Evolutionary conservation across 345 rosid genomes (phyloP), one percentile per base, ranked within the genome.

Genomic region (Psidium guajava): DNA sequence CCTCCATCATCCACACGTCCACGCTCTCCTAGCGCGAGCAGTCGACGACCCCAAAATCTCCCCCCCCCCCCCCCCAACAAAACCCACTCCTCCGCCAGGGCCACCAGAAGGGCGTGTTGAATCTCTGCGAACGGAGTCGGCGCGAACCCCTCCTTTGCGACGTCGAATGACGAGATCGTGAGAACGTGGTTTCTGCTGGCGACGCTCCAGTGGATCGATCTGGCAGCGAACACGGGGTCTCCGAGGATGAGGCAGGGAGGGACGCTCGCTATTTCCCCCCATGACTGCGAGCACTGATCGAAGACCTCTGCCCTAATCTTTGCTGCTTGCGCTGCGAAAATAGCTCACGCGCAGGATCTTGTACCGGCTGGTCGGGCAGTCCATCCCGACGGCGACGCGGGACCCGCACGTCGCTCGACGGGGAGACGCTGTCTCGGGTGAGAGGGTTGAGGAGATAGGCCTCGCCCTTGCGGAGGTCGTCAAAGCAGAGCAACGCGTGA

Each of bases 381-480:
- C 24, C 22, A 52, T 42, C 44, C 57, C 83, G 20, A 51, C 6
- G 13, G 24, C 57, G 24, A 55, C n/a, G 51, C 10, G 13, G 51
- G 51, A 49, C 13, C 51, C 12, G 51, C 3, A 11, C 51, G 51
- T 2, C 32, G 21, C 16, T 59, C 16, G 73, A 16, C 36, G 15
- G 20, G 24, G 40, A 8, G 2, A 47, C 11, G 10, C 15, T 11
- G 15, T 27, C 55, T 54, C 20, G 57, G 57, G 73, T 59, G 36
- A 52, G 32, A 51, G 83, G 83, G 14, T 82, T 82, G 40, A 82
- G 42, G 12, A 82, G 12, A 52, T n/a, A 21, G 83, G 36, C 15
- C 22, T 6, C 21, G 11, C n/a, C 3, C 8, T 2, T 0, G 55
- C 7, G 1, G 9, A 0, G 1, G 73, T 20, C 56, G 28, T 51